Conservation (phyloP, 2,329 filamentous ascomycete species). For the Pseudogymnoascus sp. region DNA sequence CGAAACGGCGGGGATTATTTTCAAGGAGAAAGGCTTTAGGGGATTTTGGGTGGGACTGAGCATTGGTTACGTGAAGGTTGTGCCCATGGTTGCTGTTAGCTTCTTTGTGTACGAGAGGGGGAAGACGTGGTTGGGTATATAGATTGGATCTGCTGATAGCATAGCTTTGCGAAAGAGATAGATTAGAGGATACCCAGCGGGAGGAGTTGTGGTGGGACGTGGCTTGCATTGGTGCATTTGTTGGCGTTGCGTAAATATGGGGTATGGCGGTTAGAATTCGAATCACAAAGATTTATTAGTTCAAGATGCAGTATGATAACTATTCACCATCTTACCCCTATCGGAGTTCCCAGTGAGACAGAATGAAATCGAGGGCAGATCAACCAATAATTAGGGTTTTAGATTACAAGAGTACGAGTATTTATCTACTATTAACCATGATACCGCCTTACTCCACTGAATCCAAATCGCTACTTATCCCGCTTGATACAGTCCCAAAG, state of each 20-base stretch:
- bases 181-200: constrained; percentile 2
- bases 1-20: constrained; percentile 71
- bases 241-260: not conserved
- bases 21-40: constrained; percentile 61
- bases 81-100: constrained; percentile 72
- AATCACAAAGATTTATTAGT: not conserved
- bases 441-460: not conserved
- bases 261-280: not conserved
- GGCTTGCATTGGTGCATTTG: constrained; percentile 3
- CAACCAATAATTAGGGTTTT: not conserved
- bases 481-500: constrained; percentile 65
- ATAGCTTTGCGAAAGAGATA: not conserved
- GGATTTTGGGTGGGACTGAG: constrained; percentile 91
- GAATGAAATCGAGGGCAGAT: not conserved
- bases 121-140: constrained; percentile 59
- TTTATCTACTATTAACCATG: not conserved
- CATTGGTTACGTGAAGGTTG: constrained; percentile 90
- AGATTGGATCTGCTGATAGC: constrained; percentile 15
- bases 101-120: constrained; percentile 59
- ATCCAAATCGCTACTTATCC: constrained; percentile 43
- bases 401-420: constrained; percentile 1
- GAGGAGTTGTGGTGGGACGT: not conserved
- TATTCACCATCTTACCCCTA: not conserved
- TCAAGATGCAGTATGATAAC: not conserved
- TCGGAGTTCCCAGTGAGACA: not conserved